These are phyloP conservation scores for Yarrowia osloensis DNA, from an alignment of 805 yeast genomes.

Conservation along the genomic window DNA sequence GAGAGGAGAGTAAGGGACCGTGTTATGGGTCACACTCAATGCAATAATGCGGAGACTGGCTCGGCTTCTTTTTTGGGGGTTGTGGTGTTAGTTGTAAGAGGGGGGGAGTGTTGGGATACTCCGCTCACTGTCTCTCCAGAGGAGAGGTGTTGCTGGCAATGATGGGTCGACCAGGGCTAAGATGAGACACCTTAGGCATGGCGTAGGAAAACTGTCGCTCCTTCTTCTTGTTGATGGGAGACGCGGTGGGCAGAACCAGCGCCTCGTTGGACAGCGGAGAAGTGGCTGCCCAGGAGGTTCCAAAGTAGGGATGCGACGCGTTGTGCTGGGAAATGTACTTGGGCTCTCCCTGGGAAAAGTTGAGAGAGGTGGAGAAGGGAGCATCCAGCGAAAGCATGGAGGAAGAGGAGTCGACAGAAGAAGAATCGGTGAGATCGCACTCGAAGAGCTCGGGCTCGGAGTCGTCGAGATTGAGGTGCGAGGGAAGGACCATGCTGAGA, in stretches of 20 bases:
- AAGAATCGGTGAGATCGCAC: conserved; percentile 29
- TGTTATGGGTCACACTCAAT: background rate
- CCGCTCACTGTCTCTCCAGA: conserved; percentile 29
- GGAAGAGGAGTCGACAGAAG: conserved; percentile 23
- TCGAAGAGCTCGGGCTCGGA: conserved; percentile 30
- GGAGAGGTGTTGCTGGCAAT: conserved; percentile 30
- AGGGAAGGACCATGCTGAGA: conserved; percentile 27
- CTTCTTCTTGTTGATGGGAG: conserved; percentile 27
- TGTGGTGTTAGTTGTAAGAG: background rate
- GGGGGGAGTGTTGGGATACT: background rate
- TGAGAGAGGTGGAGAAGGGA: conserved; percentile 20
- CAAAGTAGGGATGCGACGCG: conserved; percentile 24
- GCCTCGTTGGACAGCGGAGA: conserved; percentile 28
- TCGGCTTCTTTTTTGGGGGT: conserved; percentile 8
- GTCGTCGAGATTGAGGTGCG: conserved; percentile 23
- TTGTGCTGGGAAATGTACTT: conserved; percentile 25
- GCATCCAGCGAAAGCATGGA: conserved; percentile 15
- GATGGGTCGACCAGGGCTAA: conserved; percentile 13
- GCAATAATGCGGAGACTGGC: conserved; percentile 25
- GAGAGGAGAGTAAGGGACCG: conserved; percentile 28
- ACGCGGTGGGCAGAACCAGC: conserved; percentile 22
- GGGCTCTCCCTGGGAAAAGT: conserved; percentile 26
- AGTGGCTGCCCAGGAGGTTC: conserved; percentile 22
- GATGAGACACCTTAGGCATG: conserved; percentile 23
- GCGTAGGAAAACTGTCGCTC: conserved; percentile 31